Evolutionary conservation across 2,329 filamentous ascomycete genomes (phyloP), one percentile per base, ranked within the genome.

Genomic region (Bipolaris cookei): DNA sequence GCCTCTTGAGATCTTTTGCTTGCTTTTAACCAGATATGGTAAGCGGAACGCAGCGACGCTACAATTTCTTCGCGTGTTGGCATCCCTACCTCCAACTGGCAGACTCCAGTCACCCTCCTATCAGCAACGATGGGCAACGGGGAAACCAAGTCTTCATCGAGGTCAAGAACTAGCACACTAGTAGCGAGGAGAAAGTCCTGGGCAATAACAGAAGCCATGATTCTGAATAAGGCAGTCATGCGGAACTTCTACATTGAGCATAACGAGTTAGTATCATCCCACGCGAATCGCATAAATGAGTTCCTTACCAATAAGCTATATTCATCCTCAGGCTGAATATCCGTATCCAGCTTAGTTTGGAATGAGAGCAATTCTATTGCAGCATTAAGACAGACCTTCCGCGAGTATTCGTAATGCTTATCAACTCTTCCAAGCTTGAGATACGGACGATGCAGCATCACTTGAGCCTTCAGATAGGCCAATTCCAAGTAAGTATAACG

Each of bases 101-200:
- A 30, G 3, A 65, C 54, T 13, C 61, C 61, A 21, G 43, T 61
- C 11, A 51, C 55, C 8, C 45, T 39, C 4, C 18, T 18, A 4
- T 42, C 35, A 5, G 43, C 20, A 16, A 41, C 20, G 13, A 20
- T 32, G 30, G 59, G 60, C 13, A 68, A 47, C 6, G 69, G 66
- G 8, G 56, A 52, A 1, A 54, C 43, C 18, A 72, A 37, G 5
- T 73, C 71, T 18, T 67, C 68, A 43, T 75, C 72, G 16, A 80
- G 68, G 52, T 82, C 80, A 3, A 81, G 69, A 35, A 79, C 78
- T 3, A 83, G 64, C 18, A 83, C 74, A 56, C 80, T 82, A 41
- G 79, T 78, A 1, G 81, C 81, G 2, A 82, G 72, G 6, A 83
- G 68, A 44, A 83, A 82, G 57, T 81, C 80, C 53, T 81, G 78